These are phyloP conservation scores for Fusarium sp. DNA, from an alignment of 2,329 filamentous ascomycete genomes.

Conservation along the genomic window DNA sequence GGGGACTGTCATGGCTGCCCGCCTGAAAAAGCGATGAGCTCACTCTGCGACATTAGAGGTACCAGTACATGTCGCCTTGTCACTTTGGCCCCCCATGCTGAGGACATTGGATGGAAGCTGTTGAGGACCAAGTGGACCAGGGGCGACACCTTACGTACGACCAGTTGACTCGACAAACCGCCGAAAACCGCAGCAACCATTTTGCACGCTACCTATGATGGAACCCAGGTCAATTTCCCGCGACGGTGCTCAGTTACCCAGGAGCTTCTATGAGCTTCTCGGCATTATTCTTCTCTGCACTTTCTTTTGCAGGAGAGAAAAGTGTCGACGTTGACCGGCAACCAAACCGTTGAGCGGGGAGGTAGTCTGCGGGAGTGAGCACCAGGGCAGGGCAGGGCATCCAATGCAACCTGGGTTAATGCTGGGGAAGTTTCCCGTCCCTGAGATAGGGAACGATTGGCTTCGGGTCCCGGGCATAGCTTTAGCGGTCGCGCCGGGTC, in stretches of 20 bases:
- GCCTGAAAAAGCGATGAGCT: conserved; percentile 42
- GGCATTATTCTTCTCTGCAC: conserved; percentile 9
- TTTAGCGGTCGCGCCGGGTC: background rate
- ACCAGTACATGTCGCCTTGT: conserved; percentile 35
- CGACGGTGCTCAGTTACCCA: conserved; percentile 8
- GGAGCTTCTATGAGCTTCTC: conserved; percentile 18
- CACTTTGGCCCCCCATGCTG: conserved; percentile 7
- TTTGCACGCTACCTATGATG: conserved; percentile 21
- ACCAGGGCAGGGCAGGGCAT: conserved; percentile 10
- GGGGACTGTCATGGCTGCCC: conserved; percentile 24
- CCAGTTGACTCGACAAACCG: conserved; percentile 30
- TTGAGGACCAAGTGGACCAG: conserved; percentile 45
- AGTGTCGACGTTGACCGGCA: conserved; percentile 11
- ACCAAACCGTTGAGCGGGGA: conserved; percentile 22
- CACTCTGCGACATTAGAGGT: conserved; percentile 22
- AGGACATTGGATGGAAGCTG: conserved; percentile 29
- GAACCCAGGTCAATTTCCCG: conserved; percentile 21
- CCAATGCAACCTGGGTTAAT: background rate
- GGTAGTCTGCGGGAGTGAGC: conserved; percentile 6
- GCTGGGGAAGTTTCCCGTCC: conserved; percentile 20
- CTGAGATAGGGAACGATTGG: conserved; percentile 32
- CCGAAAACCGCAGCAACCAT: conserved; percentile 39
- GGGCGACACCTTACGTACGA: conserved; percentile 39
- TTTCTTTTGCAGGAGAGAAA: conserved; percentile 22
- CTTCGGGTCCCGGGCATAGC: conserved; percentile 35